Conservation (phyloP, 768 basidiomycete genomes). For the Tulasnella sp. region DNA sequence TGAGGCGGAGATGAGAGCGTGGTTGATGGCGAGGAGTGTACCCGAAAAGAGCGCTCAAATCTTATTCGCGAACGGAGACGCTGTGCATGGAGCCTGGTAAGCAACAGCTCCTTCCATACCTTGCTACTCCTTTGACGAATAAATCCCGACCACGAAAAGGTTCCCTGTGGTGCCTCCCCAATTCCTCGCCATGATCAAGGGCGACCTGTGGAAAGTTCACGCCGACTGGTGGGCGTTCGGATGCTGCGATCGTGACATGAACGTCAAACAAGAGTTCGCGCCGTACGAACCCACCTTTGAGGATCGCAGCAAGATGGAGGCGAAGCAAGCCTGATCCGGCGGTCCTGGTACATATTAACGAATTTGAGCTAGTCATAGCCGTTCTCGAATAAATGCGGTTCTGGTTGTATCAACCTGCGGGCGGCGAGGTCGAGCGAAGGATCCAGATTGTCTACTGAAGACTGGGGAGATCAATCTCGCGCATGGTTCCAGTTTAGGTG, state of each 20-base stretch:
- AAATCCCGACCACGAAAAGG: neutral
- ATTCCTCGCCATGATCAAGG: neutral
- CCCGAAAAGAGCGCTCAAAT: neutral
- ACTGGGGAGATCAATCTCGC: neutral
- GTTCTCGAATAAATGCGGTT: neutral
- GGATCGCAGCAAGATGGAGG: neutral
- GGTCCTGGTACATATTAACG: neutral
- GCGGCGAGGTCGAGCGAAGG: neutral
- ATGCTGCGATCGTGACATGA: neutral
- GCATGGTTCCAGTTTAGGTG: neutral
- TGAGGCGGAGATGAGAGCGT: neutral
- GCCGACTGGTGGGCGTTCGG: slow-evolving; percentile 9
- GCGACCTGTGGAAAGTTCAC: slow-evolving; percentile 16
- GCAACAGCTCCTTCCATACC: neutral
- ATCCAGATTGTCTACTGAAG: neutral
- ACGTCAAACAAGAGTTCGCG: slow-evolving; percentile 12
- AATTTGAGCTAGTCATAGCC: neutral
- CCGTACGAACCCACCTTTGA: slow-evolving; percentile 2
- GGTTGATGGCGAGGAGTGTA: neutral
- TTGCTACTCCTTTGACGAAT: neutral
- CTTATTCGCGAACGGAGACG: slow-evolving; percentile 14
- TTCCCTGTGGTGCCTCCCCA: slow-evolving; percentile 1
- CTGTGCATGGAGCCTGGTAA: slow-evolving; percentile 15
- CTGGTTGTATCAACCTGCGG: neutral
- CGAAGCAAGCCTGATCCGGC: neutral